Percentiles rank a stretch among this genome's conserved stretches.
These are phyloP conservation scores for Ophiostoma montium DNA, from an alignment of 2,329 filamentous ascomycete genomes.

Conservation along the genomic window DNA sequence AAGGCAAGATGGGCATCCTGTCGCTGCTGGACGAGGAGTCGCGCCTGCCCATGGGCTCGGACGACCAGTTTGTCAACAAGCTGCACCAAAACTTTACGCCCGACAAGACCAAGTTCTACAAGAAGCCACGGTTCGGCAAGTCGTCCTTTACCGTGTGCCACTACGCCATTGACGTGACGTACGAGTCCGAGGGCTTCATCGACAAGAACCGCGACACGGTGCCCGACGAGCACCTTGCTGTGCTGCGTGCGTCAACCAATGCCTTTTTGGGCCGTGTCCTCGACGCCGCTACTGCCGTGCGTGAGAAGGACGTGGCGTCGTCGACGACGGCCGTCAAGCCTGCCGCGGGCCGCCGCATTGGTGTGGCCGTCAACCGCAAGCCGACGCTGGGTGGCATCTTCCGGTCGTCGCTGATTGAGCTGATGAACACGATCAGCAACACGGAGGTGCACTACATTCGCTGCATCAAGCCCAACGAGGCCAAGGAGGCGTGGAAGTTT, in stretches of 20 bases:
- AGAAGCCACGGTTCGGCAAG: slow-evolving; percentile 96
- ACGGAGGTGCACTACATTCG: slow-evolving; percentile 98
- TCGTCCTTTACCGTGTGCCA: slow-evolving; percentile 96
- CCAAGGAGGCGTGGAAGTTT: slow-evolving; percentile 93
- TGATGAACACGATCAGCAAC: slow-evolving; percentile 95
- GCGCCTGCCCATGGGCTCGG: slow-evolving; percentile 87
- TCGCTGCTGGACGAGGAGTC: slow-evolving; percentile 93
- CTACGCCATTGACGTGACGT: slow-evolving; percentile 95
- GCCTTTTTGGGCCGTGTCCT: slow-evolving; percentile 73
- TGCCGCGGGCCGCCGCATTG: slow-evolving; percentile 70
- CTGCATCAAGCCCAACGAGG: slow-evolving; percentile 98
- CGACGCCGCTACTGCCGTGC: slow-evolving; percentile 69
- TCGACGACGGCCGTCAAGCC: slow-evolving; percentile 63
- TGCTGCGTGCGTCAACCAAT: slow-evolving; percentile 74
- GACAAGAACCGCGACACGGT: slow-evolving; percentile 99
- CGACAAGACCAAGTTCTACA: slow-evolving; percentile 94
- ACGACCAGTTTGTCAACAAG: slow-evolving; percentile 94
- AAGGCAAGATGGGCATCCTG: slow-evolving; percentile 88
- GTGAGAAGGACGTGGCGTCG: slow-evolving; percentile 71
- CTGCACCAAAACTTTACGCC: slow-evolving; percentile 83
- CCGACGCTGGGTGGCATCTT: slow-evolving; percentile 96
- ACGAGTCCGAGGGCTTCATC: slow-evolving; percentile 97
- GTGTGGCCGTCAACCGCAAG: slow-evolving; percentile 86
- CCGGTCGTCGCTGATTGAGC: slow-evolving; percentile 93
- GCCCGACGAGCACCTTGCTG: slow-evolving; percentile 93